Evolutionary conservation across 345 rosid genomes (phyloP), one percentile per base, ranked within the genome.

Genomic region (Rhodamnia argentea): DNA sequence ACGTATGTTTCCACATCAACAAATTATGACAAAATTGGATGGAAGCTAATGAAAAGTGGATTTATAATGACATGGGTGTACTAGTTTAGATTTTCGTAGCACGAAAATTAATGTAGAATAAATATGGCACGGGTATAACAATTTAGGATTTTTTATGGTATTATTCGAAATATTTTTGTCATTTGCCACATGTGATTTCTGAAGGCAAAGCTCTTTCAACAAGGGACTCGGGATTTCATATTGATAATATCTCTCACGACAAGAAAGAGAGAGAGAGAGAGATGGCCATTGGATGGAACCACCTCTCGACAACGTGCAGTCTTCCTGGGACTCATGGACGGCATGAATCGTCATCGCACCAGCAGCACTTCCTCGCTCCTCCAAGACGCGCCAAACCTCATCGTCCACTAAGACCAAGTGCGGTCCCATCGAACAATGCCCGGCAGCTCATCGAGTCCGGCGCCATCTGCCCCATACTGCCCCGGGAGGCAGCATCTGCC

Each of bases 381-480:
- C 60, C 58, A 29, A 18, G 84, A 83, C 59, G 58, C 23, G 13
- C 4, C 60, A 52, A 2, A 16, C 55, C 84, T 53, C 47, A 14
- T 29, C 58, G 24, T 83, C 58, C 42, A 55, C 47, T 10, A 0
- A 70, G 22, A 53, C 84, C 58, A 29, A 27, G 29, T 22, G 84
- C 84, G 3, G 84, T 83, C 60, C 44, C 60, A 27, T 55, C 84
- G 16, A 51, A 84, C 81, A 90, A 87, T 74, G 92, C 86, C 52
- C 92, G 90, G 87, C 83, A 89, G 90, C 93, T 95, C 27, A 90
- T 97, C 59, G 90, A 91, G 81, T 92, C 98, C n/a, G 97, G 96
- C 11, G 70, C 88, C 57, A 91, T 96, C 54, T 89, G 90, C 90
- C 92, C 94, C 52, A 92, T 97, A 85, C 83, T 82, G 56, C 91